These are phyloP conservation scores for Limnanthes douglasii DNA, from an alignment of 345 rosid species.

Conservation along the genomic window DNA sequence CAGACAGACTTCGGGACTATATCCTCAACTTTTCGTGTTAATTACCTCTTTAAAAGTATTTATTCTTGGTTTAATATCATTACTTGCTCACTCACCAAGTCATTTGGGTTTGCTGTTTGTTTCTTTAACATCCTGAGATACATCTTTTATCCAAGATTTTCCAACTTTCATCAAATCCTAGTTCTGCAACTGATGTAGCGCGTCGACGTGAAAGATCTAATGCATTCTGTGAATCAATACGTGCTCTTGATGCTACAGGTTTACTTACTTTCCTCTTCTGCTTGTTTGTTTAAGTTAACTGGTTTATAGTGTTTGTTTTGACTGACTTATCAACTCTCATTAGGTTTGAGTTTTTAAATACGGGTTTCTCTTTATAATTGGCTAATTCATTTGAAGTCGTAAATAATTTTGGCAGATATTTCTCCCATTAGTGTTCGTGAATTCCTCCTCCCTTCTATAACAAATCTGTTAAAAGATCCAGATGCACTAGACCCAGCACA, in stretches of 20 bases:
- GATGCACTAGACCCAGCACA: slow-evolving; percentile 93
- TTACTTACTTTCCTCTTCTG: slow-evolving; percentile 9
- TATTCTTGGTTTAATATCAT: too few species aligned
- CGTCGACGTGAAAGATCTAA: slow-evolving; percentile 78
- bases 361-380: not conserved
- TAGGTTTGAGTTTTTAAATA: slow-evolving; percentile 1
- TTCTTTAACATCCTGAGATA: slow-evolving; percentile 31
- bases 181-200: slow-evolving; percentile 42
- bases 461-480: slow-evolving; percentile 67
- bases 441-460: slow-evolving; percentile 65
- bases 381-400: too few species aligned
- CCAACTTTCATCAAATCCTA: slow-evolving; percentile 52
- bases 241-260: slow-evolving; percentile 98
- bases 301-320: slow-evolving; percentile 2
- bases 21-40: slow-evolving; percentile 25
- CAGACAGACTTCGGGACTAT: slow-evolving; percentile 82
- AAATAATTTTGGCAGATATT: slow-evolving; percentile 34
- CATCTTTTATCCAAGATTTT: slow-evolving; percentile 84
- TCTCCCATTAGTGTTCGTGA: slow-evolving; percentile 58
- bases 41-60: not conserved
- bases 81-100: not conserved
- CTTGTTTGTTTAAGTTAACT: slow-evolving; percentile 2
- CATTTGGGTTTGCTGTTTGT: slow-evolving; percentile 7
- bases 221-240: slow-evolving; percentile 83
- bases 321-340: not conserved